These are phyloP conservation scores for Ophiocordyceps unilateralis DNA, from an alignment of 2,329 filamentous ascomycete genomes.

Conservation along the genomic window DNA sequence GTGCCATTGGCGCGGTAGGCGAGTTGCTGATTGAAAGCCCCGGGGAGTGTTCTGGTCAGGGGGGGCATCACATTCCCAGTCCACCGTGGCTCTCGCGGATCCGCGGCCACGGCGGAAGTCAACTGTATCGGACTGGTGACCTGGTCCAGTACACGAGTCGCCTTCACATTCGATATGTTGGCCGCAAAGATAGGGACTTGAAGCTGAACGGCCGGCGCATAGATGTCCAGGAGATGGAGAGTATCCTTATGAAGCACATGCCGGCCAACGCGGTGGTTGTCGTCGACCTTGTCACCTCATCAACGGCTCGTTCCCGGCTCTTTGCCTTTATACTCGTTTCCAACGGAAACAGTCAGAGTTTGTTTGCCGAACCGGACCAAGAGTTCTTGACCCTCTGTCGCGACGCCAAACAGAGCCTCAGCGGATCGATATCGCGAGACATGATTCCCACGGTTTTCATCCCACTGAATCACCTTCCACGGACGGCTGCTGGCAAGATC, in stretches of 20 bases:
- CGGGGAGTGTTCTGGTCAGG: no score
- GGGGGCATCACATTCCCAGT: constrained; percentile 28
- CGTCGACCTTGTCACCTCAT: background rate
- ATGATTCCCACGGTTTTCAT: constrained; percentile 25
- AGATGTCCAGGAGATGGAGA: constrained; percentile 1
- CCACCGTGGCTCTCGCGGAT: constrained; percentile 17
- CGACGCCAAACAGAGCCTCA: background rate
- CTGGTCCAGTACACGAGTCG: constrained; percentile 18
- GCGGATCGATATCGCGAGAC: constrained; percentile 12
- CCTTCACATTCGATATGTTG: background rate
- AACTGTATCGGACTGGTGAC: constrained; percentile 29
- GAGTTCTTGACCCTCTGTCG: background rate
- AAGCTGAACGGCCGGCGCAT: constrained; percentile 2
- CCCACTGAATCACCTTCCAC: constrained; percentile 6
- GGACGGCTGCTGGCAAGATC: constrained; percentile 1
- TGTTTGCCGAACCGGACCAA: background rate
- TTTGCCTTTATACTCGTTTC: constrained; percentile 1
- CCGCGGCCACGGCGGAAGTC: constrained; percentile 7
- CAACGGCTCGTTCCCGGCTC: background rate
- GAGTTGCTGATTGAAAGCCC: constrained; percentile 12
- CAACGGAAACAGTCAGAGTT: background rate
- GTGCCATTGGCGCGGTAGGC: constrained; percentile 7
- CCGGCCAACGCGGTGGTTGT: background rate
- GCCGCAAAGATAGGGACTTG: constrained; percentile 1
- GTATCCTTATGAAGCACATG: background rate